Evolutionary conservation across 2,329 filamentous ascomycete species (phyloP).

Genomic region (Lasiodiplodia sp.): DNA sequence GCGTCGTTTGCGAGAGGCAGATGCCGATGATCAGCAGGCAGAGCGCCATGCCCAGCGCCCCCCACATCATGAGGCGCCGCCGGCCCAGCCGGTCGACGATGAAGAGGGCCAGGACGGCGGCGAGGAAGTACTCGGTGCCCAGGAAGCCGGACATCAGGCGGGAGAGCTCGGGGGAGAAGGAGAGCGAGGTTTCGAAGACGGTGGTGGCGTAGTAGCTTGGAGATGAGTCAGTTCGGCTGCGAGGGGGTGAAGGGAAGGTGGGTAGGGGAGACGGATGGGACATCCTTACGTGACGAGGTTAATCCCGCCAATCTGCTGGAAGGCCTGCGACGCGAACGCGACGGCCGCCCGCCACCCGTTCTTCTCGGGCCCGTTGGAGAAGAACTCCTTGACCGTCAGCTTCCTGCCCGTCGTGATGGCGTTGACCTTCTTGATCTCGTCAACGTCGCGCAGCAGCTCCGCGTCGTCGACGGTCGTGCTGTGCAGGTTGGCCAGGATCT

Average conservation of each 20-base stretch:
- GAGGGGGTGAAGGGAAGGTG: no score
- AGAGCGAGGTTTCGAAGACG: slow-evolving; percentile 26
- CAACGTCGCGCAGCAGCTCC: slow-evolving; percentile 64
- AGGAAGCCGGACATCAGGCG: slow-evolving; percentile 32
- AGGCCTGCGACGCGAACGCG: slow-evolving; percentile 65
- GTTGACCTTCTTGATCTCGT: slow-evolving; percentile 65
- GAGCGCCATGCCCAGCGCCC: slow-evolving; percentile 40
- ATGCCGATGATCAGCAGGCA: slow-evolving; percentile 41
- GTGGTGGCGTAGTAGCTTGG: slow-evolving; percentile 27
- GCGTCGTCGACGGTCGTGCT: slow-evolving; percentile 57
- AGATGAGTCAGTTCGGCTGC: background rate
- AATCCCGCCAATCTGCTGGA: slow-evolving; percentile 68
- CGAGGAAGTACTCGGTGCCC: slow-evolving; percentile 42
- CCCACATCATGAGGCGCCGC: slow-evolving; percentile 43
- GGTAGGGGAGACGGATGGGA: background rate
- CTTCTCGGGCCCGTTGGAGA: slow-evolving; percentile 68
- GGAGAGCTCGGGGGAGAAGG: slow-evolving; percentile 41
- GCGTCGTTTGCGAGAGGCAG: slow-evolving; percentile 16
- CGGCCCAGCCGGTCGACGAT: slow-evolving; percentile 42
- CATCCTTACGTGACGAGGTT: slow-evolving; percentile 32
- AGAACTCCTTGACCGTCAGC: slow-evolving; percentile 57
- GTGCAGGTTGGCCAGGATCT: slow-evolving; percentile 57
- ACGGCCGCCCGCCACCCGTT: slow-evolving; percentile 69
- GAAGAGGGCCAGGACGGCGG: slow-evolving; percentile 37
- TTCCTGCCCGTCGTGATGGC: slow-evolving; percentile 47